These are phyloP conservation scores for Pythium chondricola DNA, from an alignment of 352 stramenopile genomes.

Conservation along the genomic window DNA sequence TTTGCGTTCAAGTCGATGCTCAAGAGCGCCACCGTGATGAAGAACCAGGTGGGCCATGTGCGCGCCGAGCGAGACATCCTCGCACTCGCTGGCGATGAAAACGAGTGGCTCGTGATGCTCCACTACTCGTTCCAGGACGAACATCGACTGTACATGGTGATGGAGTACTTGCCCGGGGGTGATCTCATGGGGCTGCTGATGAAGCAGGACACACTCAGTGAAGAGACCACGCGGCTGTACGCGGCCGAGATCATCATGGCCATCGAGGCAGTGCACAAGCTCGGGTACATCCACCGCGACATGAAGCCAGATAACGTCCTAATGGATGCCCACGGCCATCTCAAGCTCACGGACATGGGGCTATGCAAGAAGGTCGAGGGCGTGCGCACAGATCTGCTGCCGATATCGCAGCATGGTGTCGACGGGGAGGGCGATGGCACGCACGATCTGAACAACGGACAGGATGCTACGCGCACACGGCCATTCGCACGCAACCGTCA, in stretches of 20 bases:
- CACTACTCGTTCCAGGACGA: constrained; percentile 97
- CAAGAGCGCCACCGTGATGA: constrained; percentile 88
- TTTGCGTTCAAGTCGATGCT: constrained; percentile 92
- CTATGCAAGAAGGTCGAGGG: constrained; percentile 96
- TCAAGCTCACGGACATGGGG: constrained; percentile 99
- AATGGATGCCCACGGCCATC: constrained; percentile 95
- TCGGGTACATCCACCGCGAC: constrained; percentile 99
- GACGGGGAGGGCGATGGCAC: constrained; percentile 14
- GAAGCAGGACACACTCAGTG: constrained; percentile 95
- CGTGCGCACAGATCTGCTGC: constrained; percentile 71
- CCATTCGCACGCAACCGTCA: constrained; percentile 73
- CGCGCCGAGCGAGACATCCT: constrained; percentile 97
- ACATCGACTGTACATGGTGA: constrained; percentile 90
- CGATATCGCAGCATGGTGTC: constrained; percentile 69
- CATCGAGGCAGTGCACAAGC: constrained; percentile 96
- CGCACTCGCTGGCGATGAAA: constrained; percentile 90
- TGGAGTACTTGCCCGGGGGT: constrained; percentile 98
- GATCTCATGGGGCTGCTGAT: constrained; percentile 99
- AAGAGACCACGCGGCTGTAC: constrained; percentile 92
- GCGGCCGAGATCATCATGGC: constrained; percentile 97
- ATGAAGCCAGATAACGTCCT: constrained; percentile 98
- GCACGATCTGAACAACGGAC: constrained; percentile 16
- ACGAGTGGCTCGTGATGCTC: constrained; percentile 95
- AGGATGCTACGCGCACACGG: constrained; percentile 44
- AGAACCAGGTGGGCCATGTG: constrained; percentile 95